Evolutionary conservation across 768 basidiomycete species (phyloP), one percentile per base, ranked within the genome.

Genomic region (Lentinula edodes): DNA sequence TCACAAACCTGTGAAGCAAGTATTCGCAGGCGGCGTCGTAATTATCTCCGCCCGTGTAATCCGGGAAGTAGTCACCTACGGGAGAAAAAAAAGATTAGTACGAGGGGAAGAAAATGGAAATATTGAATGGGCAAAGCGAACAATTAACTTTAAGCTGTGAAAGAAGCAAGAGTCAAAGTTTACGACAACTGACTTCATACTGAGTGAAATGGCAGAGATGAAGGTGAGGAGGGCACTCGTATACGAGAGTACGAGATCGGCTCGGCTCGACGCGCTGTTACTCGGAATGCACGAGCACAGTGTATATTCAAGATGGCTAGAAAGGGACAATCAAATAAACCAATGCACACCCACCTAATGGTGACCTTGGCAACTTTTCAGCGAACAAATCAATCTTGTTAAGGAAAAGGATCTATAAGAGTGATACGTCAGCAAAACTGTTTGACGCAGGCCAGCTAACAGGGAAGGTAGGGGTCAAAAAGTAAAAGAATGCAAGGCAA

Each of bases 321-420:
- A n/a, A n/a, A n/a, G n/a, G n/a, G n/a, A n/a, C 28, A 28, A 28
- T 2, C 28, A 3, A 28, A 28, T 28, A 3, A 38, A 38, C 18
- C 5, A 18, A 32, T 20, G 96, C 2, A 77, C 93, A 97, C 71
- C 92, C 80, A 6, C 75, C 84, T 46, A 97, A 79, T 6, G 93
- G 93, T 52, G 92, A 95, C 43, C 83, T 78, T 0, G 90, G 91
- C 1, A 98, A 82, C 72, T 98, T 98, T 73, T 95, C 93, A 2
- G 91, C 88, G 74, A 98, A 97, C 52, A 95, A 77, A 75, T 98
- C 95, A 72, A 95, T 95, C 82, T 96, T 95, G 82, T 95, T 97
- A 64, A 97, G 75, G 86, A 97, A 95, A 42, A 96, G 80, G 68
- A 97, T 96, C 91, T 90, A 66, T 10, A 32, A 59, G 64, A 28